These are phyloP conservation scores for Nasturtium officinale DNA, from an alignment of 345 rosid genomes.

Conservation along the genomic window DNA sequence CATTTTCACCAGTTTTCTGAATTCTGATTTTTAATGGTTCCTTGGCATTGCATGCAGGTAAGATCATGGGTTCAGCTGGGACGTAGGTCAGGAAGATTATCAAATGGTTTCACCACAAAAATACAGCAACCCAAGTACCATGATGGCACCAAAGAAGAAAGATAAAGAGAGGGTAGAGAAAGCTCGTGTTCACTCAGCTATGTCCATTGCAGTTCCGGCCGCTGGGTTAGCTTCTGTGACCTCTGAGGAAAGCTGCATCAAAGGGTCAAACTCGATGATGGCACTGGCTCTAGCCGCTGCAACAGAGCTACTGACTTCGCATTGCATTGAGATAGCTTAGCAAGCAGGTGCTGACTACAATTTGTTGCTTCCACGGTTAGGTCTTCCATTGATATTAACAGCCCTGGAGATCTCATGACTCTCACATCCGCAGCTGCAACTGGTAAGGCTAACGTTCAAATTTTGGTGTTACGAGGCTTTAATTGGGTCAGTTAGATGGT, in stretches of 20 bases:
- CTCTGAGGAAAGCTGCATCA: constrained; percentile 52
- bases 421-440: constrained; percentile 93
- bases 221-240: constrained; percentile 79
- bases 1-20: not conserved
- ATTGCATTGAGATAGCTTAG: constrained; percentile 88
- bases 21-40: not conserved
- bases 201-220: constrained; percentile 88
- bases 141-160: constrained; percentile 53
- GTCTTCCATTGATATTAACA: constrained; percentile 75
- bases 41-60: constrained; percentile 47
- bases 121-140: constrained; percentile 30
- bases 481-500: constrained; percentile 3
- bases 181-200: constrained; percentile 69
- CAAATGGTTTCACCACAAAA: constrained; percentile 82
- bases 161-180: constrained; percentile 69
- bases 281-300: constrained; percentile 76
- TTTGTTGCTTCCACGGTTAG: constrained; percentile 59
- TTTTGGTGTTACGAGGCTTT: not conserved
- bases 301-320: constrained; percentile 82
- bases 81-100: constrained; percentile 58
- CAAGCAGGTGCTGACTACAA: constrained; percentile 71
- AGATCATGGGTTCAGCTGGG: constrained; percentile 48
- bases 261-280: constrained; percentile 59
- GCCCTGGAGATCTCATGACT: constrained; percentile 81
- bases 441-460: constrained; percentile 46